These are phyloP conservation scores for Pseudozyma pruni DNA, from an alignment of 1,284 basidiomycete genomes.

Conservation along the genomic window DNA sequence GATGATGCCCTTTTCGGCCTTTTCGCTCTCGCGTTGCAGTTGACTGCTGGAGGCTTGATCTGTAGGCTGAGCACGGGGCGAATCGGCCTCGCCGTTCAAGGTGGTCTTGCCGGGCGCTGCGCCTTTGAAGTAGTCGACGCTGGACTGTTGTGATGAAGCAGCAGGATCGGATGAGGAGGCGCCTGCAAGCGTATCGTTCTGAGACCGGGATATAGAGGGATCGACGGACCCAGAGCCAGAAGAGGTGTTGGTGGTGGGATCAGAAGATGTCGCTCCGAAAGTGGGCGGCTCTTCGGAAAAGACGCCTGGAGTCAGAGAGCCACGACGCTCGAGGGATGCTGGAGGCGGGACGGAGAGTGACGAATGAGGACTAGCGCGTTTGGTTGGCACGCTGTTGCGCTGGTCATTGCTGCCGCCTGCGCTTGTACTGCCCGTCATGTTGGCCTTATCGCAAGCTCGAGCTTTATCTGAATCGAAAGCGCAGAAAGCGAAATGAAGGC, in stretches of 20 bases:
- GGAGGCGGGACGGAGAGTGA: slow-evolving; percentile 4
- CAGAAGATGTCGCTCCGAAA: slow-evolving; percentile 2
- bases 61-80: slow-evolving; percentile 1
- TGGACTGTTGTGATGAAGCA: slow-evolving; percentile 13
- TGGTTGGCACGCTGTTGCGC: slow-evolving; percentile 1
- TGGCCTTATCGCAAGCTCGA: too few species aligned
- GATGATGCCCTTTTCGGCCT: slow-evolving; percentile 41
- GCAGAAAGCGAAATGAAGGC: too few species aligned
- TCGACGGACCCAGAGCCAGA: slow-evolving; percentile 8
- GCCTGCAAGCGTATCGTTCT: not conserved
- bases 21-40: slow-evolving; percentile 29
- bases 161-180: slow-evolving; percentile 8
- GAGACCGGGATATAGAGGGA: slow-evolving; percentile 6
- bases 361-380: not conserved
- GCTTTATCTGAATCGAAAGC: too few species aligned
- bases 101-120: slow-evolving; percentile 8
- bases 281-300: slow-evolving; percentile 52
- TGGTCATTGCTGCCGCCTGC: slow-evolving; percentile 2
- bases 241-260: not conserved
- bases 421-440: slow-evolving; percentile 10
- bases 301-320: slow-evolving; percentile 43
- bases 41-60: slow-evolving; percentile 1
- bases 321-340: slow-evolving; percentile 23
- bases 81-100: slow-evolving; percentile 4
- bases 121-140: slow-evolving; percentile 36